Percentiles rank a stretch among this genome's conserved stretches.
phyloP scores from a whole-genome alignment of 1,139 yeast genomes.

The Taphrina confusa region DNA sequence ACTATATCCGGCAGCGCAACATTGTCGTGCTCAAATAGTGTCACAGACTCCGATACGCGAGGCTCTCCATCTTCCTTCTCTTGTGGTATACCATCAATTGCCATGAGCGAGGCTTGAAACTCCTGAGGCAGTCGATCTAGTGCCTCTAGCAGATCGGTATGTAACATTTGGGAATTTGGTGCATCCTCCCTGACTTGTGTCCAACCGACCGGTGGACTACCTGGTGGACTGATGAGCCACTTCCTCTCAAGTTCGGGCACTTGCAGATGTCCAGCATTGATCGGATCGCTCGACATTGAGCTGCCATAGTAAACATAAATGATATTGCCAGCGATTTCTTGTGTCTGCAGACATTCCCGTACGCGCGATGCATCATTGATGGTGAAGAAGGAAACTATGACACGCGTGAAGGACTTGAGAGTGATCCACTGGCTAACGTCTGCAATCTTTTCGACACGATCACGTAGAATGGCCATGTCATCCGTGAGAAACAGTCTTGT shows the following conservation, averaged over 20 bases:
- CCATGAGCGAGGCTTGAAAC: background rate
- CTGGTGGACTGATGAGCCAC: conserved; percentile 52
- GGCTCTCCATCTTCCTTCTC: no score
- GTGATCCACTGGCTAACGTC: conserved; percentile 44
- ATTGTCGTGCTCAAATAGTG: background rate
- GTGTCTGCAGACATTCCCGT: conserved; percentile 30
- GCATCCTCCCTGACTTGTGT: conserved; percentile 46
- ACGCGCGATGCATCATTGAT: conserved; percentile 43
- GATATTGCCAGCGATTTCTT: background rate
- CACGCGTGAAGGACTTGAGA: conserved; percentile 47
- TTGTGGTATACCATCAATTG: background rate
- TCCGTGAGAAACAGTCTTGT: conserved; percentile 1
- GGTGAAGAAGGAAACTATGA: conserved; percentile 46
- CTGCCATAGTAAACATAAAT: conserved; percentile 37
- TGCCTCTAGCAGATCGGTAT: conserved; percentile 16
- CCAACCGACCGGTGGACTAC: conserved; percentile 53
- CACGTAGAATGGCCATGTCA: background rate
- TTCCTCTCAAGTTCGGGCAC: conserved; percentile 50
- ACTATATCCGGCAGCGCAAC: background rate
- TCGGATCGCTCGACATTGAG: conserved; percentile 35
- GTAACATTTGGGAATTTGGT: conserved; percentile 43
- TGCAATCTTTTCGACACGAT: background rate
- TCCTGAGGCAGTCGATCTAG: conserved; percentile 4
- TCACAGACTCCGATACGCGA: background rate
- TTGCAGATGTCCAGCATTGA: conserved; percentile 39